Conservation (phyloP, 345 rosid genomes). For the Moringa oleifera region DNA sequence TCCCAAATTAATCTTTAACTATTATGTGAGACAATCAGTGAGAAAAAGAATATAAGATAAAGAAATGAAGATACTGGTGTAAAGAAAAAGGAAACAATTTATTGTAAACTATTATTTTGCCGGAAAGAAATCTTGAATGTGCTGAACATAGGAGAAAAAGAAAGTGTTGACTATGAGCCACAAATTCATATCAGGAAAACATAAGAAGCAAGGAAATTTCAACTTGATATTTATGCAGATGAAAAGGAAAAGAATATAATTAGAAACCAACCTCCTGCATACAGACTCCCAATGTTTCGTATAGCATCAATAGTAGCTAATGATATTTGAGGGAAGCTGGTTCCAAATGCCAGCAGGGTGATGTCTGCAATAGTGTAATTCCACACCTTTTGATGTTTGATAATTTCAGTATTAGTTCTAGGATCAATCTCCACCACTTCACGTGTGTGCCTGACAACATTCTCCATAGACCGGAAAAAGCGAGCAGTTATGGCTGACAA, state of each 20-base stretch:
- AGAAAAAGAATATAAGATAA: no score
- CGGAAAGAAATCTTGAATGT: no score
- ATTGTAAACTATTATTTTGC: no score
- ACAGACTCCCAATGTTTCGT: conserved; percentile 51
- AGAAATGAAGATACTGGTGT: no score
- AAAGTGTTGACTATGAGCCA: not conserved
- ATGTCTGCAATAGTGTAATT: conserved; percentile 87
- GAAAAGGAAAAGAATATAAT: conserved; percentile 1
- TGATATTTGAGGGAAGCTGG: conserved; percentile 95
- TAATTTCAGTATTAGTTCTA: conserved; percentile 33
- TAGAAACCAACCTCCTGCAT: conserved; percentile 76
- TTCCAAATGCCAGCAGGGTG: conserved; percentile 82
- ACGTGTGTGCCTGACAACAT: conserved; percentile 84
- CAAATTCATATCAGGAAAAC: no score
- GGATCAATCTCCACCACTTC: conserved; percentile 67
- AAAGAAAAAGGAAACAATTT: no score
- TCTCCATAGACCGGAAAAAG: conserved; percentile 90
- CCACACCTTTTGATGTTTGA: conserved; percentile 77
- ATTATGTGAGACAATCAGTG: no score
- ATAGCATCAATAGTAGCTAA: conserved; percentile 89
- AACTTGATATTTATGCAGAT: not conserved
- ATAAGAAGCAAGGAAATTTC: no score
- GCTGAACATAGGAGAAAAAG: no score
- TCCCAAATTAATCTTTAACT: no score
- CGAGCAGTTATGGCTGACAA: conserved; percentile 78